Base-by-base conservation (phyloP, 495 filamentous ascomycete genomes). In the Neurospora discreta region DNA sequence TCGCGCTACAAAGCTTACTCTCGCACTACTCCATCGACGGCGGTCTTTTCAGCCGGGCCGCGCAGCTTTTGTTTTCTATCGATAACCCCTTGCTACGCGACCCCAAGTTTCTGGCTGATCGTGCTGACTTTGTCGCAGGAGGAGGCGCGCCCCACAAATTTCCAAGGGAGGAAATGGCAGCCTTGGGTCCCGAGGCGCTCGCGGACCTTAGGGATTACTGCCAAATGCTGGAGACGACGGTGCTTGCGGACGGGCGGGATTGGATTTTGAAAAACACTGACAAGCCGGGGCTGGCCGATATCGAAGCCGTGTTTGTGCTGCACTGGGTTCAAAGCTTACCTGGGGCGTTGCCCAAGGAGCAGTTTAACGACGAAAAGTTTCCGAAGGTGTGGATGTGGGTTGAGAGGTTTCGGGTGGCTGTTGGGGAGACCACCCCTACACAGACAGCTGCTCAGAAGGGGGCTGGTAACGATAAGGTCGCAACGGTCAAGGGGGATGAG, bases 291-390 rank as follows among this genome's bases (percentile, higher is more conserved):
- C 75, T 89, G 75, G 86, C 82, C 5, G 90, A 91, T 77, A 85
- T 91, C 58, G 87, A 90, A 77, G 84, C 84, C 20, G 80, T 88
- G 15, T 91, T 88, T 89, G 76, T 81, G 0, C 82, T 90, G 69
- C 83, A 87, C 74, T 92, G 90, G 90, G 72, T 90, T 1, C 75
- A 78, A 8, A 79, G 71, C 3, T 71, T 87, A 4, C 81, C 82
- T 1, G 86, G 83, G 3, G 84, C 86, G 13, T 74, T 90, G 38
- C 46, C 73, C 5, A 41, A 77, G 23, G 78, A 80, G 6, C 36
- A 76, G 39, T 80, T 90, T 65, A 81, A 81, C 1, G 75, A 73
- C 43, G 69, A 77, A 23, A 76, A 72, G 15, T 89, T 84, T 74
- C 89, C 88, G 0, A 80, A 77, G 65, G 84, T 86, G 6, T 88